Evolutionary conservation across 106 monocot species (phyloP), one percentile per base, ranked within the genome.

Genomic region (Platanthera guangdongensis): DNA sequence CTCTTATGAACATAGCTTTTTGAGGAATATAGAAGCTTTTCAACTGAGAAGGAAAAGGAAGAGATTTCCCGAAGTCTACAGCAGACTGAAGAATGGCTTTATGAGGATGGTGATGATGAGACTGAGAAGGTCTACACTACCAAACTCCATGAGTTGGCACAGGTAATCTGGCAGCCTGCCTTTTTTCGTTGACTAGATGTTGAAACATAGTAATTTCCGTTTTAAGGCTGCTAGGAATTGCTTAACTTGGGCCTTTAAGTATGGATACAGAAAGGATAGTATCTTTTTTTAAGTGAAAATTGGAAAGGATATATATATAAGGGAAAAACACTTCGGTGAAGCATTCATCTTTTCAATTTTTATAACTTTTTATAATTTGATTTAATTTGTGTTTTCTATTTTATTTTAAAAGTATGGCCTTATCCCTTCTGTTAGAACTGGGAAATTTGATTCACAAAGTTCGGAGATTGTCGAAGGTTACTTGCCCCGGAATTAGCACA

Each of bases 101-200:
- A 96, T 82, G 91, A 93, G 69, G 96, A 96, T 52, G 96, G 96
- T 16, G 93, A 89, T 74, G 91, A 96, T 87, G 96, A 90, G 79
- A 84, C 91, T n/a, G 91, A 86, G 79, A 78, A 75, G 30, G 81
- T 89, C 73, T 96, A 96, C 77, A 80, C 53, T 15, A 45, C 71
- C 67, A 91, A 93, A 82, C 78, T 96, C 6, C 80, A 91, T 21
- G 93, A 91, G 45, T 63, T 96, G n/a, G 91, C 91, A 80, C 89
- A 84, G 93, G 93, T 95, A 79, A 71, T 50, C 22, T 18, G 2
- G 32, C 1, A 1, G 30, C 7, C 16, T 21, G 15, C 3, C 5
- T 79, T 49, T 53, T 57, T 73, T 47, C 30, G 72, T 14, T 62
- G 45, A 15, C 12, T 8, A 13, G 39, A 45, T 39, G 45, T 46